A percentile compares a stretch with the other conserved stretches of the same genome.
phyloP scores from a whole-genome alignment of 352 stramenopile species.

The Phytophthora multivora region DNA sequence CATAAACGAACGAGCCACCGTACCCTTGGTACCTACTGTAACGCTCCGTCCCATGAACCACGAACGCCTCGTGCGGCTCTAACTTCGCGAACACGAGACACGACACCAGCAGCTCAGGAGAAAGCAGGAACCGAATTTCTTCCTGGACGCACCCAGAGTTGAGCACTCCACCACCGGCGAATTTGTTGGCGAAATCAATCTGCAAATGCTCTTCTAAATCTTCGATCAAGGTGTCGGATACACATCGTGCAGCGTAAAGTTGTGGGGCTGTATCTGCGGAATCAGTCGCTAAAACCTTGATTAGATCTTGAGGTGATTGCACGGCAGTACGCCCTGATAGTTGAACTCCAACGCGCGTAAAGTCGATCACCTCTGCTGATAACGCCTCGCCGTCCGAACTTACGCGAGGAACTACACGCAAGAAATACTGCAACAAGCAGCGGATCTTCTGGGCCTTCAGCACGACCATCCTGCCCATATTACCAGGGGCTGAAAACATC shows the following conservation, averaged over 20 bases:
- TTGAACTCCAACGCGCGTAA: constrained; percentile 49
- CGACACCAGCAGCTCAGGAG: constrained; percentile 68
- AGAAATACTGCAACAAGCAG: constrained; percentile 75
- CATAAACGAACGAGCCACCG: constrained; percentile 58
- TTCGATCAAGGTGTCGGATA: constrained; percentile 65
- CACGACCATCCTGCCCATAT: constrained; percentile 25
- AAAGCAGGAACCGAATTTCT: constrained; percentile 84
- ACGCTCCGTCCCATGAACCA: constrained; percentile 68
- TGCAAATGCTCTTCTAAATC: constrained; percentile 66
- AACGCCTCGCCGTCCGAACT: constrained; percentile 15
- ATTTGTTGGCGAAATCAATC: constrained; percentile 87
- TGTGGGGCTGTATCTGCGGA: neutral
- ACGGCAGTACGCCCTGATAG: constrained; percentile 11
- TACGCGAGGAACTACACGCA: constrained; percentile 48
- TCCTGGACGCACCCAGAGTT: constrained; percentile 77
- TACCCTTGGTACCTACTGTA: constrained; percentile 69
- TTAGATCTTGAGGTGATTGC: constrained; percentile 24
- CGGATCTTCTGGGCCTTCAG: constrained; percentile 75
- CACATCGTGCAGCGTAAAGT: constrained; percentile 27
- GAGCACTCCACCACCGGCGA: constrained; percentile 75
- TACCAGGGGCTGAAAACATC: constrained; percentile 40
- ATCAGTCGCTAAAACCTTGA: constrained; percentile 15
- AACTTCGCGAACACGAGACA: constrained; percentile 71
- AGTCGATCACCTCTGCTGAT: constrained; percentile 55
- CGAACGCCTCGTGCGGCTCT: constrained; percentile 70